Percentiles rank a stretch among this genome's conserved stretches.
These are phyloP conservation scores for Candida easanensis DNA, from an alignment of 805 yeast genomes.

Conservation along the genomic window DNA sequence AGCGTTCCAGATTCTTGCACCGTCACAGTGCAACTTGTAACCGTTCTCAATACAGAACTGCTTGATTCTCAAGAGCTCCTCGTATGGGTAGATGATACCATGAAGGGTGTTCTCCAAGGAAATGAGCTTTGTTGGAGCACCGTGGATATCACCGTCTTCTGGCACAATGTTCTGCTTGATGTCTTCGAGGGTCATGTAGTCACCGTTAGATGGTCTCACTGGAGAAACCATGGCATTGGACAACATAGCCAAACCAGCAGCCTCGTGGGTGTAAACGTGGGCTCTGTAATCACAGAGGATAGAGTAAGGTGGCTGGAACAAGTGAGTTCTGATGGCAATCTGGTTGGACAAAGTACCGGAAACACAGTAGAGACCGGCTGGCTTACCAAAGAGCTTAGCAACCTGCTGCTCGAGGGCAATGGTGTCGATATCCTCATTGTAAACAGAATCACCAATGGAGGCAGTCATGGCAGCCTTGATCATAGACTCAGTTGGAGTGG, in stretches of 20 bases:
- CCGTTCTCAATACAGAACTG: slow-evolving; percentile 61
- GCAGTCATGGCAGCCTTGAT: slow-evolving; percentile 53
- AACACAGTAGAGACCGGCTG: slow-evolving; percentile 77
- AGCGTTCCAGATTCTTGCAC: slow-evolving; percentile 96
- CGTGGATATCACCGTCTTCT: slow-evolving; percentile 81
- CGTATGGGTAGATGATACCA: slow-evolving; percentile 77
- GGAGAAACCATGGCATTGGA: slow-evolving; percentile 92
- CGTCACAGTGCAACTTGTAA: slow-evolving; percentile 78
- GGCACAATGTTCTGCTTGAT: slow-evolving; percentile 57
- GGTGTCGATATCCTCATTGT: slow-evolving; percentile 77
- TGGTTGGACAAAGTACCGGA: slow-evolving; percentile 93
- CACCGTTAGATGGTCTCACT: slow-evolving; percentile 73
- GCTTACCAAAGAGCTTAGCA: slow-evolving; percentile 71
- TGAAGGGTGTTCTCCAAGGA: slow-evolving; percentile 87
- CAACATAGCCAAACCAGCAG: slow-evolving; percentile 86
- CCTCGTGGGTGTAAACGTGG: slow-evolving; percentile 81
- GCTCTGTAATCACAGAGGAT: slow-evolving; percentile 82
- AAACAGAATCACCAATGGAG: slow-evolving; percentile 85
- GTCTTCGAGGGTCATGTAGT: slow-evolving; percentile 78
- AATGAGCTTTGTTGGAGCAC: slow-evolving; percentile 82
- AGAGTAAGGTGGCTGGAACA: slow-evolving; percentile 80
- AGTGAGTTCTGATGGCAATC: slow-evolving; percentile 74
- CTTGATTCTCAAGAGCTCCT: slow-evolving; percentile 69
- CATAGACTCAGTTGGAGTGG: slow-evolving; percentile 80
- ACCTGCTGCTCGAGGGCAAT: slow-evolving; percentile 59